Evolutionary conservation across 75 land plant genomes (phyloP).

Genomic region (Azolla pinnata): DNA sequence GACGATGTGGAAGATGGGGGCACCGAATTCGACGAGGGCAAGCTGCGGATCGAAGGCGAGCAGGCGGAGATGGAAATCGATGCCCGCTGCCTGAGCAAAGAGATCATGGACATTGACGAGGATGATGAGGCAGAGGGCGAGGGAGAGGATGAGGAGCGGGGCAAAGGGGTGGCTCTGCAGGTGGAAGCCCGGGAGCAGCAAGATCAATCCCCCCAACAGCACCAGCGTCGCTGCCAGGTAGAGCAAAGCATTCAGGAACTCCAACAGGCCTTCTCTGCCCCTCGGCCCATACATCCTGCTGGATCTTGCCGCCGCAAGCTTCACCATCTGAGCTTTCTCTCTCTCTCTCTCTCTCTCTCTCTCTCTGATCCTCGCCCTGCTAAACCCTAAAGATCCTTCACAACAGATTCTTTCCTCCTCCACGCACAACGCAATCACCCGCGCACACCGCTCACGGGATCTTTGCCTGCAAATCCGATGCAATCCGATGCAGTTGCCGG

Average conservation of each 20-base stretch:
- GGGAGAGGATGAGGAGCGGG: slow-evolving; percentile 39
- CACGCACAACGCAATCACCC: too few species aligned
- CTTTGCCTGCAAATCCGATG: too few species aligned
- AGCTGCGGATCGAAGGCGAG: slow-evolving; percentile 43
- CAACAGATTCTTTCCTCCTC: too few species aligned
- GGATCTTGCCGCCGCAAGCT: slow-evolving; percentile 55
- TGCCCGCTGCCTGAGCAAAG: slow-evolving; percentile 51
- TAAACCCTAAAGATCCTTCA: too few species aligned
- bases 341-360: too few species aligned
- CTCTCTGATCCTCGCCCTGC: too few species aligned
- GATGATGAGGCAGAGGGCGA: slow-evolving; percentile 28
- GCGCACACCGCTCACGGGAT: too few species aligned
- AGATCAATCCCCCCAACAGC: slow-evolving; percentile 34
- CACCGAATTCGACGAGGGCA: slow-evolving; percentile 57
- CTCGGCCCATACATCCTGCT: slow-evolving; percentile 50
- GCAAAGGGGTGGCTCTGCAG: too few species aligned
- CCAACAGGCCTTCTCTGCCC: slow-evolving; percentile 29
- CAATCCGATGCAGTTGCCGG: too few species aligned
- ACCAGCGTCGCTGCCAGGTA: slow-evolving; percentile 46
- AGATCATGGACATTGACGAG: slow-evolving; percentile 66
- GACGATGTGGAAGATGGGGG: slow-evolving; percentile 37
- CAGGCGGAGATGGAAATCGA: slow-evolving; percentile 43
- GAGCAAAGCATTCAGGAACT: slow-evolving; percentile 56
- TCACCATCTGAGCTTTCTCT: too few species aligned
- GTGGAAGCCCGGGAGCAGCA: slow-evolving; percentile 22